Conservation (phyloP, 2,329 filamentous ascomycete genomes). For the Mariannaea elegans region DNA sequence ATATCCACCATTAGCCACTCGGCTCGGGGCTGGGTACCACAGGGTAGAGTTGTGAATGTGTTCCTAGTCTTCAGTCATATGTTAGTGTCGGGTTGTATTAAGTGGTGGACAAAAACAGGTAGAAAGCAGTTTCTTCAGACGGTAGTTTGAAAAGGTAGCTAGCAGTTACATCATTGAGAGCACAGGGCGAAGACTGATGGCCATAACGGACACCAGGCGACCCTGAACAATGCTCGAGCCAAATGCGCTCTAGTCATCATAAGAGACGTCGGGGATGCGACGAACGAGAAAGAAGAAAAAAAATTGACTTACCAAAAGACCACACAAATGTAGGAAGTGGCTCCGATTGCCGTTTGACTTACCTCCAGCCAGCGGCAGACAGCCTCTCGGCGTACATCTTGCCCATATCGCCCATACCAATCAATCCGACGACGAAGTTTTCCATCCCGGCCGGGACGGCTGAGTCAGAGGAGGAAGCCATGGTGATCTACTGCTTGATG, state of each 20-base stretch:
- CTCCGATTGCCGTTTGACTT: conserved; percentile 41
- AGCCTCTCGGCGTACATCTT: conserved; percentile 95
- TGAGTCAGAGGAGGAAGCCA: conserved; percentile 38
- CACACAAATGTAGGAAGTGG: conserved; percentile 21
- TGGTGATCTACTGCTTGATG: conserved; percentile 39
- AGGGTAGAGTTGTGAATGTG: background rate
- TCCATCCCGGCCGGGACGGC: conserved; percentile 61
- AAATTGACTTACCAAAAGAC: conserved; percentile 35
- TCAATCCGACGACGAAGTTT: conserved; percentile 85
- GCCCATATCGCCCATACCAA: conserved; percentile 99
- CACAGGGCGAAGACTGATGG: conserved; percentile 65
- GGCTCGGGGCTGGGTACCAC: conserved; percentile 29
- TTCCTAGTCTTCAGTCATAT: conserved; percentile 28
- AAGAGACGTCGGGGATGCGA: conserved; percentile 42
- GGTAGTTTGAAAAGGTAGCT: conserved; percentile 87
- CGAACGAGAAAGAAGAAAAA: conserved; percentile 19
- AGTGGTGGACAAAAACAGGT: conserved; percentile 14
- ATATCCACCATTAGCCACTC: conserved; percentile 44
- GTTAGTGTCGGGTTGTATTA: conserved; percentile 36
- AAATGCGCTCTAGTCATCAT: conserved; percentile 99
- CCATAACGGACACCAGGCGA: conserved; percentile 78
- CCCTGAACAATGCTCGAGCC: conserved; percentile 93
- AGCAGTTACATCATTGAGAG: conserved; percentile 98
- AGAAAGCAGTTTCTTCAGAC: conserved; percentile 74
- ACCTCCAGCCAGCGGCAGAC: conserved; percentile 96